A percentile compares a stretch with the other conserved stretches of the same genome.
Evolutionary conservation across 345 rosid species (phyloP).

Genomic region (Physaria fendleri): DNA sequence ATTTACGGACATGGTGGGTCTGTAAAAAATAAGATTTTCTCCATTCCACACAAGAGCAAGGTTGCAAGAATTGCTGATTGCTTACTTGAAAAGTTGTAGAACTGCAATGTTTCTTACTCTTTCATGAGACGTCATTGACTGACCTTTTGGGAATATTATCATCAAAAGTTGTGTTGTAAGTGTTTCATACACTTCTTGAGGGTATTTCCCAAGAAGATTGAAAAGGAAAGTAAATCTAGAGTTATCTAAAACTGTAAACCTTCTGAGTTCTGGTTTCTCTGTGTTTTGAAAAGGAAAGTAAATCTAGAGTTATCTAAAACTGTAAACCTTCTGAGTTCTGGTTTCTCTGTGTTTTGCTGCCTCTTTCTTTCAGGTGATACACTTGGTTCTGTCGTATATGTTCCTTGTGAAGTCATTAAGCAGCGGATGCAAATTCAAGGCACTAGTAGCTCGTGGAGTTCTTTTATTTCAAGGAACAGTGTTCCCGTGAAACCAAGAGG

Average conservation of each 20-base stretch:
- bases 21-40: not conserved
- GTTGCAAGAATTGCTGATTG: slow-evolving; percentile 7
- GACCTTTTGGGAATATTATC: not conserved
- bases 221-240: not conserved
- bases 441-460: slow-evolving; percentile 63
- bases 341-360: slow-evolving; percentile 16
- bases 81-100: slow-evolving; percentile 12
- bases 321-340: slow-evolving; percentile 14
- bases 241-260: slow-evolving; percentile 2
- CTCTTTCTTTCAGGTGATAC: slow-evolving; percentile 71
- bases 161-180: not conserved
- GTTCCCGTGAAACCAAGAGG: slow-evolving; percentile 38
- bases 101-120: not conserved
- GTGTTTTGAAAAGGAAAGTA: not conserved
- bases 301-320: not conserved
- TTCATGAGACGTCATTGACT: not conserved
- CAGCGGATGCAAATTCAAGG: slow-evolving; percentile 99
- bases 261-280: no score
- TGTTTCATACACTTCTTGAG: not conserved
- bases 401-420: slow-evolving; percentile 96
- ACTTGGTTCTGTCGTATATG: slow-evolving; percentile 84
- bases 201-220: not conserved
- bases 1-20: not conserved
- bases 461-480: slow-evolving; percentile 39
- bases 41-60: not conserved